A percentile compares a stretch with the other conserved stretches of the same genome.
Conservation (phyloP, 2,329 filamentous ascomycete genomes). For the Trichoderma guizhouense region DNA sequence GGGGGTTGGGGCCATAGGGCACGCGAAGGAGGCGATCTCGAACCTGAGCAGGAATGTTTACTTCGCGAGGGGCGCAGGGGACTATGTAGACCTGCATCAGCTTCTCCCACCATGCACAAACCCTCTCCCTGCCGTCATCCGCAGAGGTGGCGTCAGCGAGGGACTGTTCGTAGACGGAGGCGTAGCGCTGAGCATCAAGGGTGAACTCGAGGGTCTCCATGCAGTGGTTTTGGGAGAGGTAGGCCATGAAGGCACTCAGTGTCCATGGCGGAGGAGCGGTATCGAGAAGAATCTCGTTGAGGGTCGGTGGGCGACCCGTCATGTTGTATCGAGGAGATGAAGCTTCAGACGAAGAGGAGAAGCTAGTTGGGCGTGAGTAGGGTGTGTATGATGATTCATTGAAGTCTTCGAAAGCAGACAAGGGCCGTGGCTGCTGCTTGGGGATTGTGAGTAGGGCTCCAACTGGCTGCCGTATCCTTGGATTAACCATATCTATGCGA, state of each 20-base stretch:
- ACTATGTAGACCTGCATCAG: conserved; percentile 87
- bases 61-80: conserved; percentile 79
- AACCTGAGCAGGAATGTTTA: conserved; percentile 84
- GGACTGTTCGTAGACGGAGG: conserved; percentile 52
- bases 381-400: conserved; percentile 40
- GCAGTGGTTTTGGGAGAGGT: conserved; percentile 94
- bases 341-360: conserved; percentile 44
- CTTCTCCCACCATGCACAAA: conserved; percentile 81
- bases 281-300: conserved; percentile 86
- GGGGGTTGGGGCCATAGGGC: conserved; percentile 58
- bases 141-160: conserved; percentile 37
- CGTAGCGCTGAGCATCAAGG: conserved; percentile 86
- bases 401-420: conserved; percentile 45
- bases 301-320: conserved; percentile 54
- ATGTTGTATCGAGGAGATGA: conserved; percentile 34
- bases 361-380: conserved; percentile 48
- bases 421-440: conserved; percentile 43
- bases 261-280: conserved; percentile 85
- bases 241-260: conserved; percentile 89
- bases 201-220: conserved; percentile 96
- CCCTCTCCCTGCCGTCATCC: conserved; percentile 55
- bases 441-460: conserved; percentile 42
- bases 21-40: conserved; percentile 71
- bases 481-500: conserved; percentile 42
- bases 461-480: conserved; percentile 44